A percentile compares a stretch with the other conserved stretches of the same genome.
phyloP scores from a whole-genome alignment of 352 stramenopile genomes.

The Phytopythium kandeliae region DNA sequence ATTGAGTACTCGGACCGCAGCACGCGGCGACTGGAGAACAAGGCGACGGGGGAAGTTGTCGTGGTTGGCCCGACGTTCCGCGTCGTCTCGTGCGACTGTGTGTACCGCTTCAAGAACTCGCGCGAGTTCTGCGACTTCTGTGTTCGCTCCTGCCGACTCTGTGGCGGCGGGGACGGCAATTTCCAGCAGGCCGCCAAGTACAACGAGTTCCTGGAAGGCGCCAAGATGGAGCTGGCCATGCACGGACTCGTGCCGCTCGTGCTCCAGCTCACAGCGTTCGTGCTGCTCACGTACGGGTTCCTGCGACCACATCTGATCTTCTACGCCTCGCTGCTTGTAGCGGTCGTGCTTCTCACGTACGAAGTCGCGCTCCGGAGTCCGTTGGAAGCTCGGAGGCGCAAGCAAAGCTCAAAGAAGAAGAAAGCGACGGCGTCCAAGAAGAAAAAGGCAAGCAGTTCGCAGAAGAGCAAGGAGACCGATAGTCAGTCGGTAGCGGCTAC shows the following conservation, averaged over 20 bases:
- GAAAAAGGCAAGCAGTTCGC: slow-evolving; percentile 34
- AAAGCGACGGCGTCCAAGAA: slow-evolving; percentile 34
- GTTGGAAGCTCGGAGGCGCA: slow-evolving; percentile 44
- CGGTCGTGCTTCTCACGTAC: slow-evolving; percentile 45
- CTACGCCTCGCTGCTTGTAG: slow-evolving; percentile 36
- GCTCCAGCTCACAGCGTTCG: slow-evolving; percentile 37
- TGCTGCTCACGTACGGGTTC: slow-evolving; percentile 40
- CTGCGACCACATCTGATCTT: slow-evolving; percentile 46
- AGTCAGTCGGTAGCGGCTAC: too few species aligned
- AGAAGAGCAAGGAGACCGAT: slow-evolving; percentile 24
- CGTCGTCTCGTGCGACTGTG: slow-evolving; percentile 81
- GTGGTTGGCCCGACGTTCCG: slow-evolving; percentile 70
- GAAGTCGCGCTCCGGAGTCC: slow-evolving; percentile 42
- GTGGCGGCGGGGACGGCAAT: slow-evolving; percentile 72
- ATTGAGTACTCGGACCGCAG: slow-evolving; percentile 51
- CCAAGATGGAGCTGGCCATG: slow-evolving; percentile 42
- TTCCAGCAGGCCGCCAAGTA: slow-evolving; percentile 70
- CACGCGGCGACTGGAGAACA: slow-evolving; percentile 35
- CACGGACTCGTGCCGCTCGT: slow-evolving; percentile 49
- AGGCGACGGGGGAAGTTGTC: slow-evolving; percentile 43
- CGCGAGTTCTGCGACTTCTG: slow-evolving; percentile 77
- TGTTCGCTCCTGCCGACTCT: slow-evolving; percentile 59
- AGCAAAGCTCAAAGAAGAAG: slow-evolving; percentile 50
- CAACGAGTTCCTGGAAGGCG: slow-evolving; percentile 67
- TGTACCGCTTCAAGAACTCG: slow-evolving; percentile 57